Conservation (phyloP, 305 asterid genomes). For the Plantago lanceolata region DNA sequence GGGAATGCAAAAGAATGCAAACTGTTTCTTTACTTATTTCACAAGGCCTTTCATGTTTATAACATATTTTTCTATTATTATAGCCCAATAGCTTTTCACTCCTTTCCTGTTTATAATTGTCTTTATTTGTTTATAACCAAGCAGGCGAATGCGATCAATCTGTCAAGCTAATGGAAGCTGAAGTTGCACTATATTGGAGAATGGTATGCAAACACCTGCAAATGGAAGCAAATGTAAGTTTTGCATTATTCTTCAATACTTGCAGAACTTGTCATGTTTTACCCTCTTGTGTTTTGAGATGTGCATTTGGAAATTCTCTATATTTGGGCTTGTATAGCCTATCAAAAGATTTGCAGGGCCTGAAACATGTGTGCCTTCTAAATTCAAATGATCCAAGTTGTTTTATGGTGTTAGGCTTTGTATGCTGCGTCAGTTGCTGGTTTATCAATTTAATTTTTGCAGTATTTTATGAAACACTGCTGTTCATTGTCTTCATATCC, state of each 20-base stretch:
- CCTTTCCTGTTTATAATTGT: constrained; percentile 1
- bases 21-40: too few relatives aligned
- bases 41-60: too few relatives aligned
- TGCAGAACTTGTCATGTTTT: background rate
- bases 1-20: too few relatives aligned
- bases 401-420: too few relatives aligned
- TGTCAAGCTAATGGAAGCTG: constrained; percentile 74
- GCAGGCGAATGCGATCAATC: constrained; percentile 43
- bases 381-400: too few relatives aligned
- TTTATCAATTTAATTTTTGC: too few relatives aligned
- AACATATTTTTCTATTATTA: too few relatives aligned
- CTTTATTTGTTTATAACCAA: constrained; percentile 21
- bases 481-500: too few relatives aligned
- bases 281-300: background rate
- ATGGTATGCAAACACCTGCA: constrained; percentile 75
- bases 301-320: background rate
- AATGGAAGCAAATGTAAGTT: constrained; percentile 76
- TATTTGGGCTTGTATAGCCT: background rate
- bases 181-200: constrained; percentile 85
- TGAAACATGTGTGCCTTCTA: too few relatives aligned
- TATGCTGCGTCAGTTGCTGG: too few relatives aligned
- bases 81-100: too few relatives aligned
- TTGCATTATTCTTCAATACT: constrained; percentile 1
- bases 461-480: too few relatives aligned
- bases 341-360: background rate